These are phyloP conservation scores for Fermentozyma sake DNA, from an alignment of 1,139 yeast species.

Conservation along the genomic window DNA sequence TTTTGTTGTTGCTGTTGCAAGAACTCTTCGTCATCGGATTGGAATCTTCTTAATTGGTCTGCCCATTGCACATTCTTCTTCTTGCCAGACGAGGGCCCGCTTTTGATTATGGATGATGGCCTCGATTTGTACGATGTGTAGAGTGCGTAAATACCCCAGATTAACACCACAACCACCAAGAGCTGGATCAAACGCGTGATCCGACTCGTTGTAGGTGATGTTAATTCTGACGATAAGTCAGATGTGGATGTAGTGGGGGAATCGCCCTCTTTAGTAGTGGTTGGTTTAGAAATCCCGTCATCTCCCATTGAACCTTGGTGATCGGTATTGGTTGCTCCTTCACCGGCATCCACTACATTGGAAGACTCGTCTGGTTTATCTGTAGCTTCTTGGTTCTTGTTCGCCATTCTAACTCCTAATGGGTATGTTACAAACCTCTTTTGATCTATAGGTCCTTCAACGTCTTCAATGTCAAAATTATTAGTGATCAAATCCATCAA, in stretches of 20 bases:
- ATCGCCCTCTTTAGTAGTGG: too few relatives aligned
- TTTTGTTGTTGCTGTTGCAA: slow-evolving; percentile 11
- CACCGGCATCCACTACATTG: too few relatives aligned
- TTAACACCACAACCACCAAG: slow-evolving; percentile 33
- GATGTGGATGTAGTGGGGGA: too few relatives aligned
- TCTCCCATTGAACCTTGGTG: too few relatives aligned
- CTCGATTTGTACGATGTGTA: slow-evolving; percentile 34
- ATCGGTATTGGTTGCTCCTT: not conserved
- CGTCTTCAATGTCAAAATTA: slow-evolving; percentile 23
- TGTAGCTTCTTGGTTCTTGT: slow-evolving; percentile 1
- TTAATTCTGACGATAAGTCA: too few relatives aligned
- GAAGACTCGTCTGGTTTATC: too few relatives aligned
- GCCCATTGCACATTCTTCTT: slow-evolving; percentile 60
- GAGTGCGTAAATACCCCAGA: slow-evolving; percentile 42
- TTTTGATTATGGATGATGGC: slow-evolving; percentile 42
- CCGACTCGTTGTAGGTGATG: slow-evolving; percentile 21
- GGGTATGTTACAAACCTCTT: slow-evolving; percentile 27
- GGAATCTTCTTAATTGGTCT: slow-evolving; percentile 41
- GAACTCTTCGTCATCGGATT: slow-evolving; percentile 27
- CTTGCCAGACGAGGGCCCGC: slow-evolving; percentile 29
- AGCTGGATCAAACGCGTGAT: slow-evolving; percentile 41
- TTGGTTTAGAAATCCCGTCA: too few relatives aligned
- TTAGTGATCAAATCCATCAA: slow-evolving; percentile 51
- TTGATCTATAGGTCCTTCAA: slow-evolving; percentile 10
- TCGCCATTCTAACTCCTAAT: slow-evolving; percentile 19